A percentile compares a stretch with the other conserved stretches of the same genome.
Conservation (phyloP, 2,329 filamentous ascomycete species). For the Knufia petricola region DNA sequence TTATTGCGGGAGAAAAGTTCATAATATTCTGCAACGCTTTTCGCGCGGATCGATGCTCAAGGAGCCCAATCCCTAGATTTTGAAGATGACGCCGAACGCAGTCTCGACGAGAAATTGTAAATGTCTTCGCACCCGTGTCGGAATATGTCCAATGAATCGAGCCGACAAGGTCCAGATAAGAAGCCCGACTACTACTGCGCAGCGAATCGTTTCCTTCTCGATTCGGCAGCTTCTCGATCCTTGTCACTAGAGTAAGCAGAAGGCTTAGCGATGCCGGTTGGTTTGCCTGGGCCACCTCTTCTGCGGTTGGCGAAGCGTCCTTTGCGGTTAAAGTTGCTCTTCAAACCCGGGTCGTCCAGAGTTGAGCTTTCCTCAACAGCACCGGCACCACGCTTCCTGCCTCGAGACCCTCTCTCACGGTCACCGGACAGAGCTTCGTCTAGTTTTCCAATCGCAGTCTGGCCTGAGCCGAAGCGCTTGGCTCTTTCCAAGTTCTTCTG, state of each 20-base stretch:
- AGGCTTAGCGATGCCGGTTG: slow-evolving; percentile 22
- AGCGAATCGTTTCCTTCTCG: slow-evolving; percentile 40
- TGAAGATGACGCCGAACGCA: too few species aligned
- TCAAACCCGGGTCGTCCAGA: slow-evolving; percentile 31
- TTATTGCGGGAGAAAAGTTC: too few species aligned
- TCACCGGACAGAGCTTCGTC: slow-evolving; percentile 38
- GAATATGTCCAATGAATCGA: too few species aligned
- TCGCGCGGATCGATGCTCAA: too few species aligned
- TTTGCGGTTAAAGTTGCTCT: slow-evolving; percentile 30
- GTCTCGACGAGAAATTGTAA: too few species aligned
- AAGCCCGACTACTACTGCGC: slow-evolving; percentile 15
- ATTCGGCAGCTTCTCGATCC: slow-evolving; percentile 36
- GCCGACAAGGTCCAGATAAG: neutral
- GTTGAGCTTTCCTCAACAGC: slow-evolving; percentile 27
- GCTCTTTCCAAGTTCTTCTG: slow-evolving; percentile 37
- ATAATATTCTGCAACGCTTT: too few species aligned
- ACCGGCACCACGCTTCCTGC: slow-evolving; percentile 24
- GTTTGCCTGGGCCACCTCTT: slow-evolving; percentile 21
- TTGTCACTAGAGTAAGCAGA: slow-evolving; percentile 27
- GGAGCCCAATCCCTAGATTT: too few species aligned
- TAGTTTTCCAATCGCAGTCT: slow-evolving; percentile 32
- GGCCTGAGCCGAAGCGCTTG: slow-evolving; percentile 33
- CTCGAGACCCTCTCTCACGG: slow-evolving; percentile 29
- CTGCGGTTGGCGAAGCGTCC: slow-evolving; percentile 19
- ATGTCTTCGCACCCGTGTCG: too few species aligned